Percentiles rank a stretch among this genome's conserved stretches.
These are phyloP conservation scores for Auriscalpium vulgare DNA, from an alignment of 768 basidiomycete genomes.

Conservation along the genomic window DNA sequence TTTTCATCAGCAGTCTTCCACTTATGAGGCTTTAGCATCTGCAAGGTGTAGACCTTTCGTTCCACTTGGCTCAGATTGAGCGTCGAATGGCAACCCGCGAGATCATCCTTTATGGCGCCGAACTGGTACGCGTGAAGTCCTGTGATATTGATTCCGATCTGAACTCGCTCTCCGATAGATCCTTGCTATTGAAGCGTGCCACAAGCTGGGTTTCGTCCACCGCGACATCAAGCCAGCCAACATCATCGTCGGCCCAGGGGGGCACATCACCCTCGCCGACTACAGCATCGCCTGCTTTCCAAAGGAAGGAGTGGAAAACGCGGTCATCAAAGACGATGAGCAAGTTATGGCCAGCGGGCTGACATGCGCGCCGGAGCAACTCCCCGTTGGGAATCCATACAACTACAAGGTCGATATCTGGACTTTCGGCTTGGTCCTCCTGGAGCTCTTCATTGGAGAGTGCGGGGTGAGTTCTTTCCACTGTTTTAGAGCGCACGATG, in stretches of 20 bases:
- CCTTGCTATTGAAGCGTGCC: conserved; percentile 25
- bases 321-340: conserved; percentile 29
- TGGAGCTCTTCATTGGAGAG: conserved; percentile 27
- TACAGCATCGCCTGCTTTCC: conserved; percentile 29
- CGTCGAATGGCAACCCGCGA: not conserved
- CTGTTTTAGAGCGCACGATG: not conserved
- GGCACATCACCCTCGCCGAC: conserved; percentile 32
- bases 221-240: conserved; percentile 46
- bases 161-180: conserved; percentile 3
- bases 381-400: conserved; percentile 21
- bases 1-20: not conserved
- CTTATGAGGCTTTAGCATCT: not conserved
- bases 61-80: not conserved
- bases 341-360: conserved; percentile 43
- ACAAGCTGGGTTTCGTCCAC: conserved; percentile 37
- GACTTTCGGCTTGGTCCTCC: conserved; percentile 39
- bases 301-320: not conserved
- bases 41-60: not conserved
- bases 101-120: conserved; percentile 5
- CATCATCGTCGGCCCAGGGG: conserved; percentile 32
- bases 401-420: conserved; percentile 41
- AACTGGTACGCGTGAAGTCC: conserved; percentile 7
- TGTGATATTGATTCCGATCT: not conserved
- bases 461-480: not conserved
- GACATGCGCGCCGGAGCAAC: conserved; percentile 16